phyloP scores from a whole-genome alignment of 1,284 basidiomycete genomes.

The Phlebopus sp. region DNA sequence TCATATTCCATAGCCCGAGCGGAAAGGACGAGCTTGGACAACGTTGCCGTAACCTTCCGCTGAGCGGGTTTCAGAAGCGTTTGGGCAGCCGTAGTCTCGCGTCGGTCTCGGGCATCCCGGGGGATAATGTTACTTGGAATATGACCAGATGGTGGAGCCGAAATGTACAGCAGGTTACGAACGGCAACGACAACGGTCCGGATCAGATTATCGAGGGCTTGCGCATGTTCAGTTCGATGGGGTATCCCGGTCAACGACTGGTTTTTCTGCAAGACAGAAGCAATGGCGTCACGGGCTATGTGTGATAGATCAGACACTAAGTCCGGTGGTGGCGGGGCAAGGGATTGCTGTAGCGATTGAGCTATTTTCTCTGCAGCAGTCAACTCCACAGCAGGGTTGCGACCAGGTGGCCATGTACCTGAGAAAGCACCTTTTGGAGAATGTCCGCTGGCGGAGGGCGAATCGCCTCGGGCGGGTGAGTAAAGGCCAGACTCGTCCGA shows the following conservation, averaged over 20 bases:
- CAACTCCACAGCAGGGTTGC: slow-evolving; percentile 38
- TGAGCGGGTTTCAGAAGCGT: slow-evolving; percentile 70
- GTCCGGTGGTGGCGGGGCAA: slow-evolving; percentile 57
- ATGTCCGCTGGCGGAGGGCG: slow-evolving; percentile 35
- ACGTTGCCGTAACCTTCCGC: slow-evolving; percentile 73
- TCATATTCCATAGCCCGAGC: slow-evolving; percentile 77
- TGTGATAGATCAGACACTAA: slow-evolving; percentile 58
- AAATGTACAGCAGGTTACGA: slow-evolving; percentile 70
- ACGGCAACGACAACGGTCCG: slow-evolving; percentile 65
- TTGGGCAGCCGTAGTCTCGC: slow-evolving; percentile 44
- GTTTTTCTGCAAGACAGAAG: slow-evolving; percentile 56
- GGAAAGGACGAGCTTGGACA: slow-evolving; percentile 73
- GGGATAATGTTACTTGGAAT: slow-evolving; percentile 58
- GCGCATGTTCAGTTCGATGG: slow-evolving; percentile 52
- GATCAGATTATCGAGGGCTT: slow-evolving; percentile 61
- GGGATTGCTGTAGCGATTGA: slow-evolving; percentile 57
- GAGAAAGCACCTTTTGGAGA: slow-evolving; percentile 27
- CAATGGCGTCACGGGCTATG: slow-evolving; percentile 56
- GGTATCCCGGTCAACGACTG: slow-evolving; percentile 45
- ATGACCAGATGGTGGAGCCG: slow-evolving; percentile 60
- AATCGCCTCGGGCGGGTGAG: slow-evolving; percentile 45
- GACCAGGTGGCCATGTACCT: slow-evolving; percentile 16
- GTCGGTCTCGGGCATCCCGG: slow-evolving; percentile 44
- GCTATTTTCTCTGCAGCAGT: slow-evolving; percentile 69
- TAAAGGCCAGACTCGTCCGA: slow-evolving; percentile 77